Percentiles rank a stretch among this genome's conserved stretches.
These are phyloP conservation scores for Hura crepitans DNA, from an alignment of 441 rosid genomes.

Conservation along the genomic window DNA sequence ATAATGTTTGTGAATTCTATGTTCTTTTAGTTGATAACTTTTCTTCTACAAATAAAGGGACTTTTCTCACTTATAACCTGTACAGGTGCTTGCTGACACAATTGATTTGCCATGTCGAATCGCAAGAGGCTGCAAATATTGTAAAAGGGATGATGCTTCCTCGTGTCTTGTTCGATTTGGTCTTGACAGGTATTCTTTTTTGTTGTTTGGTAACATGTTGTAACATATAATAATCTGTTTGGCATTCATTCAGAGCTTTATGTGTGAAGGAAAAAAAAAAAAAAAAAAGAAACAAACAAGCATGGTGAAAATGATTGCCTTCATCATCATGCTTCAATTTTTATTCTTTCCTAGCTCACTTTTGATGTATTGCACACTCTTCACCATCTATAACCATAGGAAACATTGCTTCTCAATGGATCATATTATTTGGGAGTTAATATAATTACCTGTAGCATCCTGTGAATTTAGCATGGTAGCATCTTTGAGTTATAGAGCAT, in stretches of 20 bases:
- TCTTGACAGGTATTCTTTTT: slow-evolving; percentile 64
- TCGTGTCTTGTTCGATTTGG: slow-evolving; percentile 96
- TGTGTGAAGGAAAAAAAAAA: neutral
- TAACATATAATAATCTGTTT: neutral
- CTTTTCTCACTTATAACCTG: slow-evolving; percentile 21
- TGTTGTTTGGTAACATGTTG: slow-evolving; percentile 3
- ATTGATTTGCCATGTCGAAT: slow-evolving; percentile 96
- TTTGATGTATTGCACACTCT: neutral
- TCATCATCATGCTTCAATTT: neutral
- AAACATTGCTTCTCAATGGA: neutral
- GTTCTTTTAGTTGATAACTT: slow-evolving; percentile 10
- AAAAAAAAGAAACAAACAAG: too few species aligned
- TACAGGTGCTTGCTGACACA: slow-evolving; percentile 83
- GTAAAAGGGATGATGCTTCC: slow-evolving; percentile 76
- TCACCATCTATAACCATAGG: neutral
- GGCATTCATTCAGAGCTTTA: neutral
- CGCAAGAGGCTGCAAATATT: slow-evolving; percentile 91
- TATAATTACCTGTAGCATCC: neutral
- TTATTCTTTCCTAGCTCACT: slow-evolving; percentile 6
- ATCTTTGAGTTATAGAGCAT: slow-evolving; percentile 14
- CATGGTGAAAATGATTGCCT: neutral
- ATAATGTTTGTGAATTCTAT: slow-evolving; percentile 4
- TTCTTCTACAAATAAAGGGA: slow-evolving; percentile 1
- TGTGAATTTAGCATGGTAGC: slow-evolving; percentile 1
- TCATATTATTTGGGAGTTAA: neutral